Evolutionary conservation across 306 rosid species (phyloP).

Genomic region (Alnus glutinosa): DNA sequence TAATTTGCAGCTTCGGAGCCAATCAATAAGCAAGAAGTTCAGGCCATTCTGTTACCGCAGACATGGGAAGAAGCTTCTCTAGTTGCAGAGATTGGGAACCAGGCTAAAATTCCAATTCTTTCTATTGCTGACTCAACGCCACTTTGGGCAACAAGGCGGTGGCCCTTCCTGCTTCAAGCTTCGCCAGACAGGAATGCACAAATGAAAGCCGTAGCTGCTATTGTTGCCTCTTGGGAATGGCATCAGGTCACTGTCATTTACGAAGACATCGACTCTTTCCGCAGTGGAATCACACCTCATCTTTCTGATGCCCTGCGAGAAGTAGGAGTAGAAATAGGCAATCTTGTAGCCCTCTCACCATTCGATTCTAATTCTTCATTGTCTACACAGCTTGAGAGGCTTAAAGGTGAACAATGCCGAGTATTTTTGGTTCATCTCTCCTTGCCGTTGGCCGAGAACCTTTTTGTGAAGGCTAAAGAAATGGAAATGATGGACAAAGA

Average conservation of each 20-base stretch:
- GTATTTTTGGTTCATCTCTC: conserved; percentile 46
- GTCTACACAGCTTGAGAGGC: conserved; percentile 40
- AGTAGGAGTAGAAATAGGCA: conserved; percentile 28
- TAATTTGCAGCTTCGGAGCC: conserved; percentile 47
- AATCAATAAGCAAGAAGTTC: conserved; percentile 24
- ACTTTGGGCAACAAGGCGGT: conserved; percentile 42
- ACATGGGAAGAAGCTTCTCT: conserved; percentile 50
- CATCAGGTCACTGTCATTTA: conserved; percentile 37
- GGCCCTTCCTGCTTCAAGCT: conserved; percentile 47
- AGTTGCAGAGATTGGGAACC: conserved; percentile 44
- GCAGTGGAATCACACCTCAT: conserved; percentile 34
- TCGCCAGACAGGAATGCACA: conserved; percentile 31
- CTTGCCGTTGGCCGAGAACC: conserved; percentile 30
- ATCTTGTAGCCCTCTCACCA: conserved; percentile 36
- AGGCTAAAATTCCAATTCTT: conserved; percentile 34
- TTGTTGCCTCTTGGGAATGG: conserved; percentile 51
- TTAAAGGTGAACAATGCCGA: conserved; percentile 36
- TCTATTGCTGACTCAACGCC: conserved; percentile 45
- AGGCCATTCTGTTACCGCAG: conserved; percentile 48
- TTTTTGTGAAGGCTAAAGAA: conserved; percentile 40
- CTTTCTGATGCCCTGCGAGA: conserved; percentile 33
- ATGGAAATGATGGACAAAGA: conserved; percentile 52
- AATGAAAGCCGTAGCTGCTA: conserved; percentile 48
- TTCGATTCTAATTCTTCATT: conserved; percentile 39
- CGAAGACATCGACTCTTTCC: conserved; percentile 40